phyloP scores from a whole-genome alignment of 2,329 filamentous ascomycete genomes.

The Pyricularia sp. region DNA sequence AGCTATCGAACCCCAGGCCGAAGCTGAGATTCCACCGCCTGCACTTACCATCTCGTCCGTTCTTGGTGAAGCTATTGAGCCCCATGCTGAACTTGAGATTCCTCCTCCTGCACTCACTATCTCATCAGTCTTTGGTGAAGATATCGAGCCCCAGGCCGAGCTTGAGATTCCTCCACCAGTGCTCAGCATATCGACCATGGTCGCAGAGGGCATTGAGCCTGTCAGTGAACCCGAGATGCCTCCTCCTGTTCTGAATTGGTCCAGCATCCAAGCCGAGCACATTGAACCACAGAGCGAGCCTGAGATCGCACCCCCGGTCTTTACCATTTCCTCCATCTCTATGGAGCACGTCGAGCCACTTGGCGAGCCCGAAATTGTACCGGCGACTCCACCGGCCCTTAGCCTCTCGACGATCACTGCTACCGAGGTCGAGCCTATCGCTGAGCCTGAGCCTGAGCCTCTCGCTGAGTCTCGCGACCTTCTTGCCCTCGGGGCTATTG shows the following conservation, averaged over 20 bases:
- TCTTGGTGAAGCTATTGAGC: slow-evolving; percentile 29
- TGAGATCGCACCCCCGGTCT: slow-evolving; percentile 3
- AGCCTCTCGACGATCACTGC: slow-evolving; percentile 8
- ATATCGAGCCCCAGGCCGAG: slow-evolving; percentile 16
- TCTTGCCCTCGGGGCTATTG: background rate
- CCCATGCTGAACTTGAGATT: slow-evolving; percentile 24
- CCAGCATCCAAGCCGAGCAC: slow-evolving; percentile 11
- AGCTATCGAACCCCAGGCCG: slow-evolving; percentile 30
- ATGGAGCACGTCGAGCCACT: slow-evolving; percentile 33
- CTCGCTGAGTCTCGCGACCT: slow-evolving; percentile 8
- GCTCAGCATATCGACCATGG: slow-evolving; percentile 9
- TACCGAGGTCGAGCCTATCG: slow-evolving; percentile 5
- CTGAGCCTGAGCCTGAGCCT: slow-evolving; percentile 9
- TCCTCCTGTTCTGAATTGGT: slow-evolving; percentile 10
- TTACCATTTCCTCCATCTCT: slow-evolving; percentile 20
- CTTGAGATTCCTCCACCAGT: slow-evolving; percentile 5
- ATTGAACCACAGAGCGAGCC: slow-evolving; percentile 16
- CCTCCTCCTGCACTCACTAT: slow-evolving; percentile 12
- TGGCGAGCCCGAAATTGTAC: slow-evolving; percentile 5
- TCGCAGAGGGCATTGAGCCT: slow-evolving; percentile 11
- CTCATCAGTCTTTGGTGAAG: slow-evolving; percentile 11
- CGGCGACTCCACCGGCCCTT: slow-evolving; percentile 3
- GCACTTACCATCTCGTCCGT: slow-evolving; percentile 23
- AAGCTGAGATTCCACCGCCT: slow-evolving; percentile 19
- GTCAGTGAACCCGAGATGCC: slow-evolving; percentile 3